Evolutionary conservation across 345 rosid genomes (phyloP).

Genomic region (Moricandia moricandioides): DNA sequence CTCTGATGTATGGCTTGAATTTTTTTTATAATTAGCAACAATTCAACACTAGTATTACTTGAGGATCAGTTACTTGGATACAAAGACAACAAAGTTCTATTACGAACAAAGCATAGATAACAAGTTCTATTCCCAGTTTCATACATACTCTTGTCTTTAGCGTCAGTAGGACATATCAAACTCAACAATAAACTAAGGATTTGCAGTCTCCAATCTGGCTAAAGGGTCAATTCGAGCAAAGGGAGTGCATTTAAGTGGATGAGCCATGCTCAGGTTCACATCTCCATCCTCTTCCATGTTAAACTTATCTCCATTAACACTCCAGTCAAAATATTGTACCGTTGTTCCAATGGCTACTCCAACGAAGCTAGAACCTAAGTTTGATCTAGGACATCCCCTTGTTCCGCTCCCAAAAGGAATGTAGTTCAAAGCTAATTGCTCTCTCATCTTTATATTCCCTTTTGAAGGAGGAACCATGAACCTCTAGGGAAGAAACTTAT

Average conservation of each 20-base stretch:
- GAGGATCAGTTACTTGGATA: not conserved
- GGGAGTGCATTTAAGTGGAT: conserved; percentile 36
- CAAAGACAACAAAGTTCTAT: not conserved
- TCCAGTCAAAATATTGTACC: conserved; percentile 40
- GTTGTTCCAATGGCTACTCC: conserved; percentile 27
- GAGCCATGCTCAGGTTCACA: conserved; percentile 32
- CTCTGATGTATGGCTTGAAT: too few species aligned
- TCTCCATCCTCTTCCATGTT: conserved; percentile 36
- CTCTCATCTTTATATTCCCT: conserved; percentile 13
- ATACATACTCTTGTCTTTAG: not conserved
- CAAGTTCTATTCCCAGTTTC: not conserved
- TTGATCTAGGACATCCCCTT: conserved; percentile 36
- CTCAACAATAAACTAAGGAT: conserved; percentile 9
- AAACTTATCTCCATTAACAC: conserved; percentile 19
- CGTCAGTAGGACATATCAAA: not conserved
- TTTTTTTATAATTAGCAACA: not conserved
- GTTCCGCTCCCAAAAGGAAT: conserved; percentile 38
- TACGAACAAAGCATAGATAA: not conserved
- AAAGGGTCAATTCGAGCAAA: conserved; percentile 36
- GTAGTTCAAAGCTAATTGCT: conserved; percentile 21
- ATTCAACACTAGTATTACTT: too few species aligned
- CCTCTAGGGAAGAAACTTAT: conserved; percentile 34
- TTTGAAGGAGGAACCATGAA: conserved; percentile 21
- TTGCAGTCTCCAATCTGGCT: conserved; percentile 1
- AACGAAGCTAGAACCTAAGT: conserved; percentile 24